Base-by-base conservation (phyloP, 257 asterid genomes). In the Solanum lycopersicoides region DNA sequence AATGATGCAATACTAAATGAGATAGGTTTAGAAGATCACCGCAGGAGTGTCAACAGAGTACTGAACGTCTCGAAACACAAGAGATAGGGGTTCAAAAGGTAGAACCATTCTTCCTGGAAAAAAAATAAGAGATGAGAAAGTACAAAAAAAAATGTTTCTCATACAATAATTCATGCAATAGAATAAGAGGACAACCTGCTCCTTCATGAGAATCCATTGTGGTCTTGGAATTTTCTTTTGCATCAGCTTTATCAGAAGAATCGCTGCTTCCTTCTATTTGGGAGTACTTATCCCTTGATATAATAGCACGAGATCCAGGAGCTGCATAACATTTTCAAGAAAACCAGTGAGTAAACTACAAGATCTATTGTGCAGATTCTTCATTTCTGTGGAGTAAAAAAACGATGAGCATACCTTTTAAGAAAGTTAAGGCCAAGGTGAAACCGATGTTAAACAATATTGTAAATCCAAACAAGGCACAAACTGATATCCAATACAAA, bases 251-350 rank as follows among this genome's bases (percentile, higher is more conserved):
- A 86, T 73, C 28, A 16, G 74, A 87, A 15, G 45, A 63, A 86
- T 90, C 93, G 68, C 71, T 89, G 73, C 88, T 86, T 89, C 87
- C 90, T 88, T 76, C 85, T 63, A 90, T 91, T 89, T 91, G 89
- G 41, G 92, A 86, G 63, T 90, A 89, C 71, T 92, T 91, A 45
- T 93, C 95, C 1, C 63, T 91, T 87, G 98, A 95, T 83, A 95
- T 91, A 84, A 95, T 94, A 76, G 95, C 95, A 42, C 95, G 94
- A 88, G 96, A 89, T 88, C 93, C 91, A 71, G 94, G 86, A 91
- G 98, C 98, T 95, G 92, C 59, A 88, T 89, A 86, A 85, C 86
- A 83, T 82, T 88, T 45, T 80, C 85, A 80, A 85, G 79, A 74
- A 71, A 41, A 28, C 9, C 39, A 83, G 65, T 75, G 88, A 53